phyloP scores from a whole-genome alignment of 352 stramenopile genomes.

The Phytopythium sindhum region DNA sequence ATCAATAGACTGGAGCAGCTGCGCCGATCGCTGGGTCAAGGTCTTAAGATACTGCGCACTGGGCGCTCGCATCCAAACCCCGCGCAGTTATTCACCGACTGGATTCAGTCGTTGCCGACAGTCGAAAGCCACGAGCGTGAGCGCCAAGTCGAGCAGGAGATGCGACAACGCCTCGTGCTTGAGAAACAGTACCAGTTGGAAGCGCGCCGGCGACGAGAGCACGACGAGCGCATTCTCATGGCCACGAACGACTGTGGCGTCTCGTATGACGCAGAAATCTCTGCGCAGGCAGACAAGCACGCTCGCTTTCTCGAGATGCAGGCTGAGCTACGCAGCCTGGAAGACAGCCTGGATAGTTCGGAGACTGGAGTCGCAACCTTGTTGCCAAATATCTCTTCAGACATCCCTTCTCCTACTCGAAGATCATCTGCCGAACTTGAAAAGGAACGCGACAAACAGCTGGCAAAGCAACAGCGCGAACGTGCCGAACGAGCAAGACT shows the following conservation, averaged over 20 bases:
- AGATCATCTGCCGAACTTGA: neutral
- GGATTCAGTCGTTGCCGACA: slow-evolving; percentile 55
- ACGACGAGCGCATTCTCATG: slow-evolving; percentile 37
- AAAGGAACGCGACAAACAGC: neutral
- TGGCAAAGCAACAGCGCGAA: slow-evolving; percentile 7
- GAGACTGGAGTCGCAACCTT: neutral
- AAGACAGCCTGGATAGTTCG: slow-evolving; percentile 1
- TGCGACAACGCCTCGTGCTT: slow-evolving; percentile 36
- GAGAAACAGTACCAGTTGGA: slow-evolving; percentile 46
- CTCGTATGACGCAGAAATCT: slow-evolving; percentile 19
- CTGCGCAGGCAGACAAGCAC: slow-evolving; percentile 27
- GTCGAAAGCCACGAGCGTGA: slow-evolving; percentile 45
- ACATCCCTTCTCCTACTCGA: neutral
- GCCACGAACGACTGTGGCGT: slow-evolving; percentile 38
- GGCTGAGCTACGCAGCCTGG: slow-evolving; percentile 21
- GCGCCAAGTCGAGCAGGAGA: slow-evolving; percentile 25
- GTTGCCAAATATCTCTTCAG: neutral
- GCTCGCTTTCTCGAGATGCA: slow-evolving; percentile 23
- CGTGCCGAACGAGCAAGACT: slow-evolving; percentile 26
- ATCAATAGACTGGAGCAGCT: slow-evolving; percentile 26
- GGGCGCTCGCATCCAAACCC: slow-evolving; percentile 41
- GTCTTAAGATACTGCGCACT: slow-evolving; percentile 31
- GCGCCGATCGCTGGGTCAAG: slow-evolving; percentile 24
- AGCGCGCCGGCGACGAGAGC: slow-evolving; percentile 30
- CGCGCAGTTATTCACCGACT: slow-evolving; percentile 38